Conservation (phyloP, 345 rosid species). For the Ricinus communis region DNA sequence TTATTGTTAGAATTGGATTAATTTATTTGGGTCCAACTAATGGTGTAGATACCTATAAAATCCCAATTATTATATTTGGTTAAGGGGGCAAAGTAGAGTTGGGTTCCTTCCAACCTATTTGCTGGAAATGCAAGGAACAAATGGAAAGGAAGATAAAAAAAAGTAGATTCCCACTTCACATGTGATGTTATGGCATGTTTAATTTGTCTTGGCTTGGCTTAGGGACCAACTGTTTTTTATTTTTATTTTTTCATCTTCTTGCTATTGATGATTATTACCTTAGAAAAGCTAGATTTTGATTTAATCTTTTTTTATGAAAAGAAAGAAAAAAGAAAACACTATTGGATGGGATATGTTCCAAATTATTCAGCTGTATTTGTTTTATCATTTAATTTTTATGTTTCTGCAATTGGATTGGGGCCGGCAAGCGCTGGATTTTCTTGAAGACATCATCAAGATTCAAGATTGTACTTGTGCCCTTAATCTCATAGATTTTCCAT, state of each 20-base stretch:
- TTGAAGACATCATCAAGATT: not conserved
- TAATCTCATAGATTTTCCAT: not conserved
- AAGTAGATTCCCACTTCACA: conserved; percentile 52
- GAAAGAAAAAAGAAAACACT: no score
- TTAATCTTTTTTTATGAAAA: no score
- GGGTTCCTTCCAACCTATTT: conserved; percentile 31
- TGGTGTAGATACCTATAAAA: conserved; percentile 22
- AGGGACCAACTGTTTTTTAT: not conserved
- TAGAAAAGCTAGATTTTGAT: no score
- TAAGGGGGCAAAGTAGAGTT: conserved; percentile 19
- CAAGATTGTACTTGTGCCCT: not conserved
- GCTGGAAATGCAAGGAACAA: conserved; percentile 40
- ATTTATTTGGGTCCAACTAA: conserved; percentile 19
- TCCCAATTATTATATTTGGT: conserved; percentile 5
- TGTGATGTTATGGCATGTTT: conserved; percentile 36
- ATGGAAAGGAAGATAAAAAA: conserved; percentile 6
- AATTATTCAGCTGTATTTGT: not conserved
- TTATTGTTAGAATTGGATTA: conserved; percentile 13
- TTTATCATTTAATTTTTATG: no score
- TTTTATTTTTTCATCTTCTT: not conserved
- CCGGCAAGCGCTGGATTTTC: conserved; percentile 7
- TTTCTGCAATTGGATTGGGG: not conserved
- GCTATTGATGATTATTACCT: no score
- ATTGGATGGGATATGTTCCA: not conserved
- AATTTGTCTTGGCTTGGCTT: conserved; percentile 26